Conservation (phyloP, 352 stramenopile species). For the Pythium aquatile region DNA sequence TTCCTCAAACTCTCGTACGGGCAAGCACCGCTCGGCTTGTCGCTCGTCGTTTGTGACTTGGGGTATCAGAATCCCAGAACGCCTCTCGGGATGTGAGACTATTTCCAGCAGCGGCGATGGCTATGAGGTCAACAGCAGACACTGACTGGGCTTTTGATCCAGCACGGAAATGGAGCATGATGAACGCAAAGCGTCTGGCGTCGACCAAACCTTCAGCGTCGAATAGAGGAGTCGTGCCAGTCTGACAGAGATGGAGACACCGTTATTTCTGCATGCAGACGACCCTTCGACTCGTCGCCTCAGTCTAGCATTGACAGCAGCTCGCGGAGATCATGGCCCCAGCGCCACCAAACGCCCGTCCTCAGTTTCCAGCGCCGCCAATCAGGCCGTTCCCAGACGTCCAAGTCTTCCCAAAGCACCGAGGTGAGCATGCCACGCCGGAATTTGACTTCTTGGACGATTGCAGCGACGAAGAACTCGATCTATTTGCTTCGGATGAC, state of each 20-base stretch:
- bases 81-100: neutral
- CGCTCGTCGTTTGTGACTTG: neutral
- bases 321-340: neutral
- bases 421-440: neutral
- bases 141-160: neutral
- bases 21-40: neutral
- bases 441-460: constrained; percentile 21
- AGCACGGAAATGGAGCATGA: neutral
- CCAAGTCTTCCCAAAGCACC: constrained; percentile 15
- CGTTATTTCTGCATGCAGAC: neutral
- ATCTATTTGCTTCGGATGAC: constrained; percentile 41
- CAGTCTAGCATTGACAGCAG: neutral
- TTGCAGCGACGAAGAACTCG: constrained; percentile 30
- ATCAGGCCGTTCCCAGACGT: constrained; percentile 24
- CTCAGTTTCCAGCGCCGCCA: constrained; percentile 12
- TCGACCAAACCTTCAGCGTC: neutral
- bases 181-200: neutral
- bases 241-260: neutral
- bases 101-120: neutral
- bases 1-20: neutral
- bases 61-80: neutral
- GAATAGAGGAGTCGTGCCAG: neutral
- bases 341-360: neutral
- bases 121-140: neutral
- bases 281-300: neutral